A percentile compares a stretch with the other conserved stretches of the same genome.
Conservation (phyloP, 2,329 filamentous ascomycete species). For the Proliferodiscus dingleyae region DNA sequence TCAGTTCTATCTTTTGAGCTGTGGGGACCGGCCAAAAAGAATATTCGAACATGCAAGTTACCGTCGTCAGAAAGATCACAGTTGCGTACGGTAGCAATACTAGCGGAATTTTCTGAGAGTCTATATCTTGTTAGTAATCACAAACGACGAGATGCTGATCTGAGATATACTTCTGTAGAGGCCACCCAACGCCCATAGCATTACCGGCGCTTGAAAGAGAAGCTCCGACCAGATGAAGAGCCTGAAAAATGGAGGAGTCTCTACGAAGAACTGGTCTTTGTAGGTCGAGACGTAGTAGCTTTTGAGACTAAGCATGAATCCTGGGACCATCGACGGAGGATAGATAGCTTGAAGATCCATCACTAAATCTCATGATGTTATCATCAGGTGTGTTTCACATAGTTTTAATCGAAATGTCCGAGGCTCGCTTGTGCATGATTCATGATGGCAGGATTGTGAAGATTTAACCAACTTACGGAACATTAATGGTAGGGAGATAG, state of each 20-base stretch:
- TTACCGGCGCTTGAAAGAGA: slow-evolving; percentile 56
- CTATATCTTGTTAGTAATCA: slow-evolving; percentile 30
- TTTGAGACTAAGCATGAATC: slow-evolving; percentile 45
- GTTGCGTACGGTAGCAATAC: slow-evolving; percentile 56
- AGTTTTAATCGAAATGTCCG: too few species aligned
- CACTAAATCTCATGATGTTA: too few species aligned
- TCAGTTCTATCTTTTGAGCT: slow-evolving; percentile 44
- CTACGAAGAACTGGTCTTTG: slow-evolving; percentile 58
- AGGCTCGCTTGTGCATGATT: too few species aligned
- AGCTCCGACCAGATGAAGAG: slow-evolving; percentile 54
- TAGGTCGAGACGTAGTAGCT: slow-evolving; percentile 56
- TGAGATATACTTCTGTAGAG: slow-evolving; percentile 42
- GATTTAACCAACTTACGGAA: slow-evolving; percentile 42
- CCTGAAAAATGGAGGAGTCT: slow-evolving; percentile 55
- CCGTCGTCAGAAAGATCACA: slow-evolving; percentile 56
- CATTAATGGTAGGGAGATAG: slow-evolving; percentile 56
- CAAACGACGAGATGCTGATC: background rate
- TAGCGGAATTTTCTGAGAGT: slow-evolving; percentile 52
- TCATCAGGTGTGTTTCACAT: too few species aligned
- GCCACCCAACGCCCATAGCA: slow-evolving; percentile 53
- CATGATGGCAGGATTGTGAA: background rate
- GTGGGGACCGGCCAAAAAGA: slow-evolving; percentile 47
- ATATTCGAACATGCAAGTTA: slow-evolving; percentile 58
- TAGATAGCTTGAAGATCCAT: slow-evolving; percentile 59
- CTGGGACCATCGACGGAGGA: slow-evolving; percentile 44